phyloP scores from a whole-genome alignment of 495 filamentous ascomycete genomes.

The Rhizodiscina lignyota region DNA sequence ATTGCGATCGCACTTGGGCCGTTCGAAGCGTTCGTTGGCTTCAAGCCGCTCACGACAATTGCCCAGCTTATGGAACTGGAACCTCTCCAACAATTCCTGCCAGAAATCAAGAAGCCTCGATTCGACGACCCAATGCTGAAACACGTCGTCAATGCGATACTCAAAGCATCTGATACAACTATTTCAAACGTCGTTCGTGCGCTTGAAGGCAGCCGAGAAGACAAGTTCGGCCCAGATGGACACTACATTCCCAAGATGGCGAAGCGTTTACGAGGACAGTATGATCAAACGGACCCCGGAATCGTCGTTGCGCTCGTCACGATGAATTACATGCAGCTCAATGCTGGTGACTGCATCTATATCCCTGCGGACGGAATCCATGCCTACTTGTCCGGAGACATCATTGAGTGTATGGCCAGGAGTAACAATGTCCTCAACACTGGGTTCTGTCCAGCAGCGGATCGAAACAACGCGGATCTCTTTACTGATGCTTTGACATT shows the following conservation, averaged over 20 bases:
- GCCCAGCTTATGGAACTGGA: conserved; percentile 38
- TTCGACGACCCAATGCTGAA: conserved; percentile 49
- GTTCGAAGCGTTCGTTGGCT: conserved; percentile 68
- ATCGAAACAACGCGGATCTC: conserved; percentile 43
- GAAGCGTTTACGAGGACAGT: conserved; percentile 47
- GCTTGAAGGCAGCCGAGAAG: conserved; percentile 18
- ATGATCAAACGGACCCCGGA: conserved; percentile 42
- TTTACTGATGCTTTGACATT: conserved; percentile 48
- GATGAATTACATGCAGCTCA: conserved; percentile 59
- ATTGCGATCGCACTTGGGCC: conserved; percentile 60
- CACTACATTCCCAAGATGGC: conserved; percentile 50
- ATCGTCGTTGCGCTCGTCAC: conserved; percentile 46
- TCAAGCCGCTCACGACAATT: conserved; percentile 49
- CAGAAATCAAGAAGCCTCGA: conserved; percentile 17
- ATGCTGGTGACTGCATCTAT: conserved; percentile 50
- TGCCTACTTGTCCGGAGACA: conserved; percentile 61
- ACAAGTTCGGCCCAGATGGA: conserved; percentile 32
- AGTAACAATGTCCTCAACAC: conserved; percentile 64
- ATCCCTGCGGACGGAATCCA: conserved; percentile 69
- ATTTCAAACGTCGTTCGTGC: neutral
- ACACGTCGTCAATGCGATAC: conserved; percentile 35
- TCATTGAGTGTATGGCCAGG: conserved; percentile 76
- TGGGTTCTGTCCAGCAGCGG: conserved; percentile 52
- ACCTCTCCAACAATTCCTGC: conserved; percentile 36
- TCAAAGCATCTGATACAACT: conserved; percentile 23